Conservation (phyloP, 176 grass and related monocot genomes). For the Oryza brachyantha region DNA sequence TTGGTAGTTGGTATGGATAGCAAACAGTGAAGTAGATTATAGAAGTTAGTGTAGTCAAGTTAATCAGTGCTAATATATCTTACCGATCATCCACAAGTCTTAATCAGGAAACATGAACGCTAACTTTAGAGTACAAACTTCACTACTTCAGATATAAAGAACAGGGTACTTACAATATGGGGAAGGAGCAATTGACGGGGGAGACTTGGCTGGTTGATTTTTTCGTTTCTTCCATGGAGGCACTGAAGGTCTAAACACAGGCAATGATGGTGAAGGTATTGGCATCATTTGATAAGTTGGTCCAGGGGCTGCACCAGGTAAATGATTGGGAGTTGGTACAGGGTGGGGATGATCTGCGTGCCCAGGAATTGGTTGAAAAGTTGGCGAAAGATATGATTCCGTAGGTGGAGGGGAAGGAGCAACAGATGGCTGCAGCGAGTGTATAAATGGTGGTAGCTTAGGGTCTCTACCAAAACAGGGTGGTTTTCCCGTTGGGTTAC, state of each 20-base stretch:
- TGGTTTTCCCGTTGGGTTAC: conserved; percentile 40
- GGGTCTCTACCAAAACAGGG: conserved; percentile 36
- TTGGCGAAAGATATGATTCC: conserved; percentile 32
- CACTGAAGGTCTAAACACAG: conserved; percentile 15
- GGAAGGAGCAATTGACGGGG: conserved; percentile 38
- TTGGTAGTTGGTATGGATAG: neutral
- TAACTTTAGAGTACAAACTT: neutral
- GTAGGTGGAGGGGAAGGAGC: conserved; percentile 16
- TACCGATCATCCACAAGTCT: neutral
- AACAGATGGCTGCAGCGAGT: conserved; percentile 26
- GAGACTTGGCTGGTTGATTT: conserved; percentile 3
- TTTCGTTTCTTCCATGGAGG: conserved; percentile 28
- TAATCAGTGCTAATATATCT: neutral
- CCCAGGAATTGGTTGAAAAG: conserved; percentile 32
- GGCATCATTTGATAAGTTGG: conserved; percentile 45
- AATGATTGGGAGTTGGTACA: conserved; percentile 31
- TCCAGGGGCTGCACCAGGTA: conserved; percentile 26
- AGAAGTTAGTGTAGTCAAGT: neutral
- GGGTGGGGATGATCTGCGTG: conserved; percentile 7
- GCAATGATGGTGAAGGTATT: conserved; percentile 32
- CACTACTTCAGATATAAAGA: too few species aligned
- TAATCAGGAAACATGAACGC: neutral
- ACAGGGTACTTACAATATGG: conserved; percentile 54
- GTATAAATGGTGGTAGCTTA: conserved; percentile 25
- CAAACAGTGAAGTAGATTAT: neutral